Percentiles rank a stretch among this genome's conserved stretches.
Evolutionary conservation across 1,284 basidiomycete genomes (phyloP).

Genomic region (Wolfiporia cocos): DNA sequence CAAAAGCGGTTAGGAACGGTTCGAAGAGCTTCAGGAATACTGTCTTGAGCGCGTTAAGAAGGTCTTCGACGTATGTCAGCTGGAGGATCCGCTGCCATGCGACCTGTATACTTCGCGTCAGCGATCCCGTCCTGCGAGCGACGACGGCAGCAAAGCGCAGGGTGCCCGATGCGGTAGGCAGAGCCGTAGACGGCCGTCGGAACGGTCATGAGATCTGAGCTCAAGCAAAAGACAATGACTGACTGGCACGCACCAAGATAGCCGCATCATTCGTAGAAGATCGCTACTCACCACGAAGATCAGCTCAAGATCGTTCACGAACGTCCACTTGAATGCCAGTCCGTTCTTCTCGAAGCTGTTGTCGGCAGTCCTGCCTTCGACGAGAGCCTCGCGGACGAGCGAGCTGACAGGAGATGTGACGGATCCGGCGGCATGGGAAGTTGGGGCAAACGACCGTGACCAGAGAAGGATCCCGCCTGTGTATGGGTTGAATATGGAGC

Average conservation of each 20-base stretch:
- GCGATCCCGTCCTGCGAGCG: not conserved
- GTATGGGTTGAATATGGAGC: conserved; percentile 5
- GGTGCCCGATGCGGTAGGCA: too few species aligned
- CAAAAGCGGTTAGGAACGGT: conserved; percentile 75
- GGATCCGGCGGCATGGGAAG: conserved; percentile 70
- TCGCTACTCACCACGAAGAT: conserved; percentile 92
- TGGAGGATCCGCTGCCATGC: conserved; percentile 97
- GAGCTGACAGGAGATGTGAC: conserved; percentile 85
- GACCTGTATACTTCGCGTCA: conserved; percentile 45
- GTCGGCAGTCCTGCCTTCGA: conserved; percentile 75
- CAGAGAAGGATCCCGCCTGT: conserved; percentile 88
- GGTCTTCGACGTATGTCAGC: conserved; percentile 89
- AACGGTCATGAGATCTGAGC: too few species aligned
- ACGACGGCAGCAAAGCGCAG: not conserved
- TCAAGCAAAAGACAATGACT: too few species aligned
- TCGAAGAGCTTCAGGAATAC: conserved; percentile 85
- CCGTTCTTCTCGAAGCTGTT: conserved; percentile 88
- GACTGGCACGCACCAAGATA: too few species aligned
- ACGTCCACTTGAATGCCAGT: conserved; percentile 88
- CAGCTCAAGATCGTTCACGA: conserved; percentile 88
- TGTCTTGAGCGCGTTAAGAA: conserved; percentile 74
- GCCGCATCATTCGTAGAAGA: too few species aligned
- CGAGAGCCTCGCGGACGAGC: conserved; percentile 84
- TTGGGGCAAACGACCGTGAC: conserved; percentile 88
- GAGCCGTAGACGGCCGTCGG: too few species aligned